Conservation (phyloP, 345 rosid genomes). For the Melaleuca quinquenervia region DNA sequence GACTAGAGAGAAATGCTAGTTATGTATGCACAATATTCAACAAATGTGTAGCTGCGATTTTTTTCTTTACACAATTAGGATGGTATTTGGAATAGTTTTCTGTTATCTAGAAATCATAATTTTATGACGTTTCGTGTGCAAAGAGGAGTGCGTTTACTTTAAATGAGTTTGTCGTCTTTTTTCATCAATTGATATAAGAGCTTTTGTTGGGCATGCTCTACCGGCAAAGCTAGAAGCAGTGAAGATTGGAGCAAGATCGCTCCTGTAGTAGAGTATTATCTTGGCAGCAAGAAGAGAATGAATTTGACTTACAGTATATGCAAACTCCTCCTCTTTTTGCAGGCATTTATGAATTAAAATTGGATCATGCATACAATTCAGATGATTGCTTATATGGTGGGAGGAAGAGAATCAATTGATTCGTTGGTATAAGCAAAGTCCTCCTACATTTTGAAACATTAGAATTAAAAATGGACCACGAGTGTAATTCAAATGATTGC, state of each 20-base stretch:
- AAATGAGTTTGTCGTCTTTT: too few species aligned
- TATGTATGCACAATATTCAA: not conserved
- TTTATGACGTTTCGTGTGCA: not conserved
- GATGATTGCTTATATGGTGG: too few species aligned
- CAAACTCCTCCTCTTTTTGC: not conserved
- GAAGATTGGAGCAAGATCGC: slow-evolving; percentile 16
- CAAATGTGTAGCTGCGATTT: rapidly evolving
- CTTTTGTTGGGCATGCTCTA: too few species aligned
- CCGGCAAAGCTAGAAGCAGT: not conserved
- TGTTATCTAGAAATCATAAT: too few species aligned
- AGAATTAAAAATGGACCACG: too few species aligned
- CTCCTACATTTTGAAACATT: too few species aligned
- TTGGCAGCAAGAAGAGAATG: not conserved
- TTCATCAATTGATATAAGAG: too few species aligned
- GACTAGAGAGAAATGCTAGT: too few species aligned
- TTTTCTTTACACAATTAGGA: not conserved
- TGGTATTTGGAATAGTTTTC: not conserved
- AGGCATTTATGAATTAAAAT: not conserved
- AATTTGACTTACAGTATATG: not conserved
- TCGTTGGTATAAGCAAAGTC: too few species aligned
- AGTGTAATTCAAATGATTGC: not conserved
- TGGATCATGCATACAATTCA: too few species aligned
- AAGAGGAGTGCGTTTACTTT: too few species aligned
- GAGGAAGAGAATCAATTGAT: too few species aligned
- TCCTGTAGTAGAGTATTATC: not conserved